phyloP scores from a whole-genome alignment of 1,139 yeast genomes.

The Taiozyma onychis region DNA sequence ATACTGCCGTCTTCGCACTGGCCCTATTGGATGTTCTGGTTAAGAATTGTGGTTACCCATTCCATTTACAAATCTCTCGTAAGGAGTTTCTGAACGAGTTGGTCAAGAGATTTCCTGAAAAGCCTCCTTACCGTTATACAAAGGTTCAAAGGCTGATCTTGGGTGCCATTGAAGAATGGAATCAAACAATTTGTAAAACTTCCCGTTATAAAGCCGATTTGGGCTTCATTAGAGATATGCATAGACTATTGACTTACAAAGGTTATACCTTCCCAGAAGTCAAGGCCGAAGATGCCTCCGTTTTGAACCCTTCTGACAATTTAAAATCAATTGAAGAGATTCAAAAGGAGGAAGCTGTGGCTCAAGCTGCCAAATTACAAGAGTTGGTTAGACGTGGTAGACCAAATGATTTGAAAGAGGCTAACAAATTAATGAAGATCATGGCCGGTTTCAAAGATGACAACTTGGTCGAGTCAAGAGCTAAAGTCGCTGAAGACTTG shows the following conservation, averaged over 20 bases:
- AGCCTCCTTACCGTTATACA: slow-evolving; percentile 84
- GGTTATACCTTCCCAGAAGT: slow-evolving; percentile 92
- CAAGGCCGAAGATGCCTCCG: slow-evolving; percentile 87
- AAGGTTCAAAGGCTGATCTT: slow-evolving; percentile 79
- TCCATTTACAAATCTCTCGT: slow-evolving; percentile 90
- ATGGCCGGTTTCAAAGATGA: slow-evolving; percentile 98
- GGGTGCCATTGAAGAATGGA: slow-evolving; percentile 96
- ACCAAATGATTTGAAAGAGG: slow-evolving; percentile 93
- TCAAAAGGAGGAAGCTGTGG: slow-evolving; percentile 87
- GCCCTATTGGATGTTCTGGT: slow-evolving; percentile 78
- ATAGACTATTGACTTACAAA: slow-evolving; percentile 77
- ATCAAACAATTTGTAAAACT: slow-evolving; percentile 88
- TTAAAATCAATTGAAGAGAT: slow-evolving; percentile 86
- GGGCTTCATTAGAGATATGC: slow-evolving; percentile 94
- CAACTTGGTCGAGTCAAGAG: slow-evolving; percentile 55
- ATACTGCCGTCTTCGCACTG: slow-evolving; percentile 58
- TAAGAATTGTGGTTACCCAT: slow-evolving; percentile 96
- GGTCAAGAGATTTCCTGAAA: slow-evolving; percentile 90
- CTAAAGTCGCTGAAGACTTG: slow-evolving; percentile 78
- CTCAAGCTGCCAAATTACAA: slow-evolving; percentile 92
- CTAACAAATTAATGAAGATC: slow-evolving; percentile 91
- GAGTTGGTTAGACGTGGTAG: slow-evolving; percentile 93
- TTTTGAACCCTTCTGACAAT: slow-evolving; percentile 85
- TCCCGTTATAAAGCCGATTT: slow-evolving; percentile 88
- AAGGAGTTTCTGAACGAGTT: slow-evolving; percentile 92